Percentiles rank a stretch among this genome's conserved stretches.
These are phyloP conservation scores for Fraxinus ornus DNA, from an alignment of 305 asterid species.

Conservation along the genomic window DNA sequence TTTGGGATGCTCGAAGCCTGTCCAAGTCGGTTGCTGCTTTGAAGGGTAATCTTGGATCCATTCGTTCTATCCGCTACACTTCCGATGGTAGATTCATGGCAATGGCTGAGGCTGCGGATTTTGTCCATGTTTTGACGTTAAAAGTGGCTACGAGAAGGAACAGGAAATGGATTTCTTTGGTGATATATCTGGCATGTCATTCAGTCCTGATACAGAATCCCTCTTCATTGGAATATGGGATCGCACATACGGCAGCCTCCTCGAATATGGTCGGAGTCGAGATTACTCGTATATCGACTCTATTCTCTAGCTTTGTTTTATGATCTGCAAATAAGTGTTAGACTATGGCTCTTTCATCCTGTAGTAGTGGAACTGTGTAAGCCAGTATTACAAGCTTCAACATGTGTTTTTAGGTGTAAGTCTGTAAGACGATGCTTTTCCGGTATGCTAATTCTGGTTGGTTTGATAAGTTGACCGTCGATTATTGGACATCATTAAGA, in stretches of 20 bases:
- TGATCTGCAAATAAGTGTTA: background rate
- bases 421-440: background rate
- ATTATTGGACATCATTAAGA: background rate
- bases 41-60: slow-evolving; percentile 72
- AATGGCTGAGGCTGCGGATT: slow-evolving; percentile 84
- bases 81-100: slow-evolving; percentile 72
- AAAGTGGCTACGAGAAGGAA: slow-evolving; percentile 58
- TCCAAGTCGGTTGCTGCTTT: slow-evolving; percentile 50
- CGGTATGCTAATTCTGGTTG: background rate
- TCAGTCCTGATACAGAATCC: slow-evolving; percentile 72
- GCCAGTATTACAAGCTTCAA: background rate
- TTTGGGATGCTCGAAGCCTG: slow-evolving; percentile 65
- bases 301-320: slow-evolving; percentile 29
- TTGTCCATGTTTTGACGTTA: slow-evolving; percentile 60
- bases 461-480: background rate
- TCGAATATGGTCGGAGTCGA: slow-evolving; percentile 56
- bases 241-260: slow-evolving; percentile 64
- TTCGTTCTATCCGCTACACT: slow-evolving; percentile 61
- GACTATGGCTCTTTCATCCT: slow-evolving; percentile 15
- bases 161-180: slow-evolving; percentile 86
- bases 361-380: background rate
- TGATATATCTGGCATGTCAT: slow-evolving; percentile 69
- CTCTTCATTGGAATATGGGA: slow-evolving; percentile 76
- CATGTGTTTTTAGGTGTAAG: background rate
- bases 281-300: slow-evolving; percentile 61